Evolutionary conservation across 768 basidiomycete species (phyloP).

Genomic region (Dentipellis fragilis): DNA sequence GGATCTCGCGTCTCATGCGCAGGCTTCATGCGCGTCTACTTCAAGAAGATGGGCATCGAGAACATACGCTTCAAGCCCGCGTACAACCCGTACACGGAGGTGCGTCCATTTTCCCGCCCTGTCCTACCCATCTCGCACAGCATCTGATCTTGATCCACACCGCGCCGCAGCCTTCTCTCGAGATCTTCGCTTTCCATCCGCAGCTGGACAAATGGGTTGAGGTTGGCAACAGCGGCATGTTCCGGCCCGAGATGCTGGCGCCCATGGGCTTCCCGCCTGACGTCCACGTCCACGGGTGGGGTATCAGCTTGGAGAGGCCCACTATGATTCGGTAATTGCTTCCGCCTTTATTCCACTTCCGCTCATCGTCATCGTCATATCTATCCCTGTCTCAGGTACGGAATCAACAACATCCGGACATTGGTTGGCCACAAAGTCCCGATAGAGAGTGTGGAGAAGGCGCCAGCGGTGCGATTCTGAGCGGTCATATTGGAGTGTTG

Average conservation of each 20-base stretch:
- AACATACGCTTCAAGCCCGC: slow-evolving; percentile 96
- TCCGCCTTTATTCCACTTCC: neutral
- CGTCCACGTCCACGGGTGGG: slow-evolving; percentile 96
- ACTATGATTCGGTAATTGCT: slow-evolving; percentile 89
- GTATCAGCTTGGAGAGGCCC: slow-evolving; percentile 86
- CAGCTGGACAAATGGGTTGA: slow-evolving; percentile 92
- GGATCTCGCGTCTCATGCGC: neutral
- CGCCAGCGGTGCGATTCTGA: slow-evolving; percentile 84
- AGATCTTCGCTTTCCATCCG: slow-evolving; percentile 98
- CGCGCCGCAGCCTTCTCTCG: slow-evolving; percentile 69
- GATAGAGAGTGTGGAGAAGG: slow-evolving; percentile 79
- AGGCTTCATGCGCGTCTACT: slow-evolving; percentile 99
- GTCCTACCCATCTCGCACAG: neutral
- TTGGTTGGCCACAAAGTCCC: slow-evolving; percentile 96
- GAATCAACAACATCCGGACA: slow-evolving; percentile 94
- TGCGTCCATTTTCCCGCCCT: slow-evolving; percentile 18
- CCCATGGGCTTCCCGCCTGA: slow-evolving; percentile 98
- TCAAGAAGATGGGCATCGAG: slow-evolving; percentile 93
- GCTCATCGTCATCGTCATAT: neutral
- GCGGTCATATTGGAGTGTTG: neutral
- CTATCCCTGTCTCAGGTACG: slow-evolving; percentile 49
- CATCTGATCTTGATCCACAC: slow-evolving; percentile 4
- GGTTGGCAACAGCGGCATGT: slow-evolving; percentile 98
- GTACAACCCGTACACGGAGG: slow-evolving; percentile 97
- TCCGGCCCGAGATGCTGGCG: slow-evolving; percentile 98